These are phyloP conservation scores for Scutellaria barbata DNA, from an alignment of 257 asterid genomes.

Conservation along the genomic window DNA sequence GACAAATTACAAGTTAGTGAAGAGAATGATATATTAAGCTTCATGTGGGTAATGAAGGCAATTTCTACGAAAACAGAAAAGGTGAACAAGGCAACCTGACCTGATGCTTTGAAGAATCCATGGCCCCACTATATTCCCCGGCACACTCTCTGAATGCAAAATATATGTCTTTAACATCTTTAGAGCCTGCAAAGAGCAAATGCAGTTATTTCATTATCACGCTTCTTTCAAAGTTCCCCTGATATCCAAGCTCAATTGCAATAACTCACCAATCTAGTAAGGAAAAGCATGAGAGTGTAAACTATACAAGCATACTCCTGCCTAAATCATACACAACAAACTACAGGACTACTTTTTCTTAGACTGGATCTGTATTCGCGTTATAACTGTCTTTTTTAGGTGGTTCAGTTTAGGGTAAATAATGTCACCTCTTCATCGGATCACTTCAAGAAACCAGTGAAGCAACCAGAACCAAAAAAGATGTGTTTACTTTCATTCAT, in stretches of 20 bases:
- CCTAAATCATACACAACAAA: conserved; percentile 18
- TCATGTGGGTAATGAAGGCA: neutral
- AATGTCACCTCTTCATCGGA: conserved; percentile 5
- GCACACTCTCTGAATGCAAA: conserved; percentile 69
- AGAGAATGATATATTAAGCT: neutral
- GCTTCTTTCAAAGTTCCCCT: conserved; percentile 19
- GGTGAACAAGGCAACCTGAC: conserved; percentile 43
- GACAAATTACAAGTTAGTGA: conserved; percentile 1
- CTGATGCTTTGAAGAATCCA: conserved; percentile 70
- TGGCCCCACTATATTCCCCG: conserved; percentile 54
- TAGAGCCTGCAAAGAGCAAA: conserved; percentile 70
- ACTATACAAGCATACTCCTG: conserved; percentile 11
- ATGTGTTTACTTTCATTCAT: neutral
- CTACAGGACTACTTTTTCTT: conserved; percentile 6
- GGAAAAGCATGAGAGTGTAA: conserved; percentile 26
- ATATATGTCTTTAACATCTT: conserved; percentile 80
- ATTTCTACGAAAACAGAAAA: conserved; percentile 20
- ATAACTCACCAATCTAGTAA: conserved; percentile 18
- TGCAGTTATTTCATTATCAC: conserved; percentile 20
- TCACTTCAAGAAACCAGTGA: conserved; percentile 28
- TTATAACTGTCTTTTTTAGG: neutral
- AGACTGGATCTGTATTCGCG: neutral
- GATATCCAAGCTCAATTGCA: conserved; percentile 17
- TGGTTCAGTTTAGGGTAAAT: conserved; percentile 8
- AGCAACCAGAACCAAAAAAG: conserved; percentile 21